A percentile compares a stretch with the other conserved stretches of the same genome.
phyloP scores from a whole-genome alignment of 495 filamentous ascomycete genomes.

The Penicillium desertorum region DNA sequence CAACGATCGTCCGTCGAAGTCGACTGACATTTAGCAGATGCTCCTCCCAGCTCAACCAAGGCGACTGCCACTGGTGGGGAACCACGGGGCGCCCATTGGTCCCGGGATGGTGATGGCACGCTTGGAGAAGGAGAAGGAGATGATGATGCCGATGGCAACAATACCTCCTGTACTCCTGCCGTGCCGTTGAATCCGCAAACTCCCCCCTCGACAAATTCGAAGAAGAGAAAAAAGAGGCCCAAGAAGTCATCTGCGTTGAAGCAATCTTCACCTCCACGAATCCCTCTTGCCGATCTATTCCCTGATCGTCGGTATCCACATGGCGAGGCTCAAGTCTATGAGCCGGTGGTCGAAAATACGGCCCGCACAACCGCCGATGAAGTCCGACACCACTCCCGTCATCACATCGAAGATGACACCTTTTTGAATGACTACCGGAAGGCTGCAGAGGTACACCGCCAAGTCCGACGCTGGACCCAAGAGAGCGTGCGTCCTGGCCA shows the following conservation, averaged over 20 bases:
- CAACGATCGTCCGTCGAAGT: background rate
- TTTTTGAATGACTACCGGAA: constrained; percentile 61
- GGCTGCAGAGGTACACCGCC: constrained; percentile 60
- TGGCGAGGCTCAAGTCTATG: constrained; percentile 53
- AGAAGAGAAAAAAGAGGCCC: constrained; percentile 55
- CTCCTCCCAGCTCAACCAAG: constrained; percentile 33
- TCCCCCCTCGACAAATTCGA: constrained; percentile 22
- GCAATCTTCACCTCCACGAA: constrained; percentile 57
- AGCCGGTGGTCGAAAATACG: constrained; percentile 46
- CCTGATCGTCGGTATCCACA: constrained; percentile 50
- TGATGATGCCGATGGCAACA: constrained; percentile 55
- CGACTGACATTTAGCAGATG: constrained; percentile 17
- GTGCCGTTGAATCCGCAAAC: constrained; percentile 21
- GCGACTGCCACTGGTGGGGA: constrained; percentile 43
- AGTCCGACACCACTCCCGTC: constrained; percentile 50
- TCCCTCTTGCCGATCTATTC: constrained; percentile 53
- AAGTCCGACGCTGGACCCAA: constrained; percentile 60
- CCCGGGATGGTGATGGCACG: constrained; percentile 43
- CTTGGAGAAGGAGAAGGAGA: constrained; percentile 50
- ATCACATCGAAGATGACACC: constrained; percentile 50
- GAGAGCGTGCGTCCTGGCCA: constrained; percentile 56
- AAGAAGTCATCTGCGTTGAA: constrained; percentile 42
- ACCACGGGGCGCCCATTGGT: constrained; percentile 35
- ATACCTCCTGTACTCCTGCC: constrained; percentile 21
- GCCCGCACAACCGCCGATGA: constrained; percentile 61